These are phyloP conservation scores for Rhynchospora tenuis DNA, from an alignment of 176 grass and related monocot species.

Conservation along the genomic window DNA sequence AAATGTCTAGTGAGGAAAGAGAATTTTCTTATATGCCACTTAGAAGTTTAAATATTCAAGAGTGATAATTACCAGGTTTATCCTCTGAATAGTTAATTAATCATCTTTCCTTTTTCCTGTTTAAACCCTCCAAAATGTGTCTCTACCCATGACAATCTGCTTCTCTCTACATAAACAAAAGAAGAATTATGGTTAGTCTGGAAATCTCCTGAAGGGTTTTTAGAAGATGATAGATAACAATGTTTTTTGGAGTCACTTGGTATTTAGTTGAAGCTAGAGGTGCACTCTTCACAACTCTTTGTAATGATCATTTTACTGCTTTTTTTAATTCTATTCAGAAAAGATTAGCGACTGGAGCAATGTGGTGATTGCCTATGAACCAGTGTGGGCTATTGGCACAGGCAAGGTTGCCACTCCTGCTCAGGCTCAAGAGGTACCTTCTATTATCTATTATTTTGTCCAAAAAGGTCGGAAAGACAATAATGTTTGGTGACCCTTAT, in stretches of 20 bases:
- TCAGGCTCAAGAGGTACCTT: slow-evolving; percentile 91
- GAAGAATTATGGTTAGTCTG: background rate
- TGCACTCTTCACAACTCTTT: background rate
- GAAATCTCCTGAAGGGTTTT: background rate
- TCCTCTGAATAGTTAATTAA: background rate
- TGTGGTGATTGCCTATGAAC: slow-evolving; percentile 88
- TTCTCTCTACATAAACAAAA: background rate
- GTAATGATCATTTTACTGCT: background rate
- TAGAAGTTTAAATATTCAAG: background rate
- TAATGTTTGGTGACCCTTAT: background rate
- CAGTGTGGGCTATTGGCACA: slow-evolving; percentile 98
- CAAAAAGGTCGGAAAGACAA: background rate
- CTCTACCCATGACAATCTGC: background rate
- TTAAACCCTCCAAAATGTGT: background rate
- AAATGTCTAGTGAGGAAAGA: background rate
- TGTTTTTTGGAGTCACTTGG: background rate
- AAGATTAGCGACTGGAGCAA: slow-evolving; percentile 77
- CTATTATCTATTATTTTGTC: background rate
- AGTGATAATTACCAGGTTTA: background rate
- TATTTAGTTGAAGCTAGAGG: too few species aligned
- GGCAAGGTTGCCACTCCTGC: slow-evolving; percentile 88
- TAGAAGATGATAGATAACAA: background rate
- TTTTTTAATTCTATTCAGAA: slow-evolving; percentile 41
- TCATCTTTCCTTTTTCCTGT: background rate
- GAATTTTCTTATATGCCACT: background rate